Evolutionary conservation across 2,329 filamentous ascomycete genomes (phyloP), one percentile per base, ranked within the genome.

Genomic region (Calonectria naviculata): DNA sequence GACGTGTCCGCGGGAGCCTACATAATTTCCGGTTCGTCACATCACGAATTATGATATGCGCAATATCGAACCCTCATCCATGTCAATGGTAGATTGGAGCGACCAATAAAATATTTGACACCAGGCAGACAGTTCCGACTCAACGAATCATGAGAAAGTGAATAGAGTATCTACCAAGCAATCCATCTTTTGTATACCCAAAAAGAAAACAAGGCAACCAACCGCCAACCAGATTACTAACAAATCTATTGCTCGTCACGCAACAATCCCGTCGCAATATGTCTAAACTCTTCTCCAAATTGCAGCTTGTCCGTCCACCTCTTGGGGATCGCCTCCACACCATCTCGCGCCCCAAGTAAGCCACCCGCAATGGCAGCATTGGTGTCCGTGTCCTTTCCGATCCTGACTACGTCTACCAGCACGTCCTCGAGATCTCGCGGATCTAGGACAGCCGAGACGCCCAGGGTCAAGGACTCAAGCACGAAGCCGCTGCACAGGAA

Each of bases 281-380:
- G n/a, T 28, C 49, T 67, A 73, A 86, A 86, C 77, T 86, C 84
- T 2, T 78, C 62, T 1, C 70, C 77, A 72, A 85, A 86, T 77
- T 86, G 84, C 70, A 86, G 71, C 72, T 76, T 79, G 10, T 77
- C 71, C 63, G 78, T 76, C 86, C 86, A 88, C 17, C 76, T 41
- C n/a, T 58, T 26, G 1, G 86, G 85, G n/a, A 88, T 83, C 6
- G 78, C 82, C 2, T 81, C 77, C 4, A 81, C 76, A 4, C 86
- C 86, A 58, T 87, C 85, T 29, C 85, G 77, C 2, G 85, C 86
- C 0, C 86, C 86, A 2, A 88, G 68, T 4, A 87, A 71, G 0
- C 86, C 86, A 1, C 86, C 85, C 0, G 85, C 84, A 47, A 87
- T 82, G 0, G 86, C 86, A 0, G 74, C 85, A 65, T 87, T 87